Conservation (phyloP, 306 rosid species). For the Corylus heterophylla region DNA sequence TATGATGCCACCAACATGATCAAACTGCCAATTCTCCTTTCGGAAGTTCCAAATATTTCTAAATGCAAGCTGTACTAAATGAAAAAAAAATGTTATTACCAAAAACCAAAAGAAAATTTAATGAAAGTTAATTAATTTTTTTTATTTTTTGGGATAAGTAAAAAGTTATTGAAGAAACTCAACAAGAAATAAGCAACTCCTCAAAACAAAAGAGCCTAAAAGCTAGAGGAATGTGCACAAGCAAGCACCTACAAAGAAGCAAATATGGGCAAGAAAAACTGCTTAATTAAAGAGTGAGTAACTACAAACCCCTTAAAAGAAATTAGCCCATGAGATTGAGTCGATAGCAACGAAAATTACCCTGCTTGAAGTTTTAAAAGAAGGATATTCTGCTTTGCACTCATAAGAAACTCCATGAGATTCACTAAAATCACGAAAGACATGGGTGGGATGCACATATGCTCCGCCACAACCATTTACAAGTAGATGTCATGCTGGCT, state of each 20-base stretch:
- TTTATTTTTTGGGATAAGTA: too few species aligned
- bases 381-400: constrained; percentile 81
- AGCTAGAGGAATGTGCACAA: too few species aligned
- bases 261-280: too few species aligned
- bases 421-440: constrained; percentile 59
- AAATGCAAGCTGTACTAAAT: constrained; percentile 68
- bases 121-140: too few species aligned
- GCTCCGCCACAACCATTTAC: constrained; percentile 99
- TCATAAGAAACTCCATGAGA: constrained; percentile 58
- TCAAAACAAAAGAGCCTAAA: too few species aligned
- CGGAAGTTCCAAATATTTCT: constrained; percentile 88
- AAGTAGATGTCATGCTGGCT: constrained; percentile 67
- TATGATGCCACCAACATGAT: constrained; percentile 93
- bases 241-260: too few species aligned
- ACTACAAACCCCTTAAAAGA: too few species aligned
- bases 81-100: background rate
- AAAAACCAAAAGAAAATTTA: too few species aligned
- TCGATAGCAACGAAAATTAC: constrained; percentile 39
- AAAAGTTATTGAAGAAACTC: too few species aligned
- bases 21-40: constrained; percentile 99
- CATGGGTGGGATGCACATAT: constrained; percentile 95
- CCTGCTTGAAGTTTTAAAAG: constrained; percentile 79
- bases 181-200: too few species aligned
- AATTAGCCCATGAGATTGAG: too few species aligned
- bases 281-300: too few species aligned